Evolutionary conservation across 1,139 yeast species (phyloP).

Genomic region (Trichomonascaceae sp.): DNA sequence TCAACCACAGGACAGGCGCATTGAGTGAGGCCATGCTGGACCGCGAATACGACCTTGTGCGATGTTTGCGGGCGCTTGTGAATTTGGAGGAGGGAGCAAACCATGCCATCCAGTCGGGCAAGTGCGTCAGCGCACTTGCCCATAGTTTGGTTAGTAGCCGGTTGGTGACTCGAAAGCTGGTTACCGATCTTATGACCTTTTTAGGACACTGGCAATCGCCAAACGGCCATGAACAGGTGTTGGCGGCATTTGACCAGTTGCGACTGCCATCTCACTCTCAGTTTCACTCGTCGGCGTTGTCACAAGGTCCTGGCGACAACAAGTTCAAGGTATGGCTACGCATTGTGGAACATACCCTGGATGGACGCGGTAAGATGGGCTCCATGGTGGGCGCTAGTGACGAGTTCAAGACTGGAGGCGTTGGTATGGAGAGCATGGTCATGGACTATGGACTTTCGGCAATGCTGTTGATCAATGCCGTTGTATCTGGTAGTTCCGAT

Average conservation of each 20-base stretch:
- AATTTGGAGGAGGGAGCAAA: slow-evolving; percentile 45
- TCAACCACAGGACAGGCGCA: slow-evolving; percentile 23
- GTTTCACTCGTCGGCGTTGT: not conserved
- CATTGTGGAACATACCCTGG: slow-evolving; percentile 58
- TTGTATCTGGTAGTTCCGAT: slow-evolving; percentile 52
- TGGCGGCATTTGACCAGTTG: slow-evolving; percentile 49
- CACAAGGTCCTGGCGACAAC: slow-evolving; percentile 37
- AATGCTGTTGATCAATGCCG: slow-evolving; percentile 59
- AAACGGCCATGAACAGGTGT: slow-evolving; percentile 50
- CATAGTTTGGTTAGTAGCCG: slow-evolving; percentile 50
- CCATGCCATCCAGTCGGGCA: slow-evolving; percentile 37
- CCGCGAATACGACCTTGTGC: slow-evolving; percentile 45
- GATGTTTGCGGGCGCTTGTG: slow-evolving; percentile 49
- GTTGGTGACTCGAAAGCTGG: slow-evolving; percentile 62
- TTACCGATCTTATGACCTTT: slow-evolving; percentile 61
- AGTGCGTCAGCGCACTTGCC: slow-evolving; percentile 44
- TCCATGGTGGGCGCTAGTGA: slow-evolving; percentile 88
- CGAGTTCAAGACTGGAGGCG: slow-evolving; percentile 56
- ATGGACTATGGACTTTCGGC: slow-evolving; percentile 73
- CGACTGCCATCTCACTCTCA: slow-evolving; percentile 20
- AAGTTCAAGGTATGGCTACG: slow-evolving; percentile 80
- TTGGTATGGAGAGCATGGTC: slow-evolving; percentile 53
- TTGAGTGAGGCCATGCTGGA: slow-evolving; percentile 34
- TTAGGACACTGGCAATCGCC: slow-evolving; percentile 38
- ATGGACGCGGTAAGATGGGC: slow-evolving; percentile 82